A percentile compares a stretch with the other conserved stretches of the same genome.
Conservation (phyloP, 225 moss, liverwort and hornwort genomes). For the Antitrichia curtipendula region DNA sequence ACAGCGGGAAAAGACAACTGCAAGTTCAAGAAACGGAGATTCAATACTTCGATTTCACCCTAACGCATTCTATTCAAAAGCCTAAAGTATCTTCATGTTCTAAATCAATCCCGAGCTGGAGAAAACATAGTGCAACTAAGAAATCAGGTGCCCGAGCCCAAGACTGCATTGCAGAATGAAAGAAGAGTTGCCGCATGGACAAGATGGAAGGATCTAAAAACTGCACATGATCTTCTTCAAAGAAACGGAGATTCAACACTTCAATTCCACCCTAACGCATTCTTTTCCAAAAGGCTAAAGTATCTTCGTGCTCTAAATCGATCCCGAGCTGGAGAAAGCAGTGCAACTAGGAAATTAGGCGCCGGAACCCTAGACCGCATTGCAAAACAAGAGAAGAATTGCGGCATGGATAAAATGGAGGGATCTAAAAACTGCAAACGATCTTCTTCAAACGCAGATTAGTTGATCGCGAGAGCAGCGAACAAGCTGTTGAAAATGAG, state of each 20-base stretch:
- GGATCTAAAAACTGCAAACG: neutral
- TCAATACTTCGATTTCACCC: neutral
- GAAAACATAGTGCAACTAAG: neutral
- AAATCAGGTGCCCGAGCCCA: neutral
- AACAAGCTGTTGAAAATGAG: neutral
- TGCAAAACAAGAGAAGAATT: neutral
- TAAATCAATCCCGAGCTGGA: neutral
- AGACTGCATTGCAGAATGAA: neutral
- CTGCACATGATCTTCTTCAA: neutral
- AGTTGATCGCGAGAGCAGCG: neutral
- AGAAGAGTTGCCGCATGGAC: neutral
- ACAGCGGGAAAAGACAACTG: neutral
- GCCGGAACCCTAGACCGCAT: neutral
- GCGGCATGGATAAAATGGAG: neutral
- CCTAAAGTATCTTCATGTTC: neutral
- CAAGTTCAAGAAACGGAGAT: neutral
- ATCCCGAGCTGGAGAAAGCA: neutral
- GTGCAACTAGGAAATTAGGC: neutral
- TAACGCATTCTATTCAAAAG: neutral
- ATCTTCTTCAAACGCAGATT: neutral
- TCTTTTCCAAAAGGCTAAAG: neutral
- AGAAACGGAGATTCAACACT: neutral
- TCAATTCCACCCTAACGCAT: neutral
- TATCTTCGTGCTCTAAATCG: neutral
- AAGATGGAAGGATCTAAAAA: neutral